phyloP scores from a whole-genome alignment of 805 yeast genomes.

The Saccharomycopsis sp. region DNA sequence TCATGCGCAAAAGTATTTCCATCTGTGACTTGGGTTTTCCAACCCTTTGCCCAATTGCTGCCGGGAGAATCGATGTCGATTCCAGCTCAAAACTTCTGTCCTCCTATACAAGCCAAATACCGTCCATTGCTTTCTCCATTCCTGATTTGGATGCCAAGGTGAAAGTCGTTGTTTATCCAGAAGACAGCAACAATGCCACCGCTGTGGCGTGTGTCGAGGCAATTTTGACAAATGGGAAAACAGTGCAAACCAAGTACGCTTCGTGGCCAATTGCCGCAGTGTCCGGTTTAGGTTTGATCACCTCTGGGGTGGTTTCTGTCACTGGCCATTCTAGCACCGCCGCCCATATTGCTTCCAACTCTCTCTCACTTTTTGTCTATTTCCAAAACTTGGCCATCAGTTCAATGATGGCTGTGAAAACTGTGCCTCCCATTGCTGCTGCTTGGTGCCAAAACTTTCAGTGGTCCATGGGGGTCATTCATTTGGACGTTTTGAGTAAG shows the following conservation, averaged over 20 bases:
- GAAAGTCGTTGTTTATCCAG: constrained; percentile 52
- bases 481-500: constrained; percentile 64
- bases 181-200: constrained; percentile 33
- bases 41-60: constrained; percentile 69
- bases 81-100: constrained; percentile 36
- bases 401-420: constrained; percentile 89
- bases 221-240: constrained; percentile 73
- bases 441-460: constrained; percentile 96
- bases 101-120: constrained; percentile 45
- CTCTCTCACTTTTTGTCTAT: constrained; percentile 84
- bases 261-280: constrained; percentile 95
- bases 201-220: constrained; percentile 92
- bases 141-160: constrained; percentile 95
- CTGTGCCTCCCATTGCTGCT: constrained; percentile 93
- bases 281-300: constrained; percentile 77
- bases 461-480: constrained; percentile 92
- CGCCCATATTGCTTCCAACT: constrained; percentile 94
- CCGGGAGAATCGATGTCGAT: constrained; percentile 76
- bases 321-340: constrained; percentile 89
- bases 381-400: constrained; percentile 90
- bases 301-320: constrained; percentile 80
- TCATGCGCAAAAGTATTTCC: constrained; percentile 44
- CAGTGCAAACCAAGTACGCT: constrained; percentile 87
- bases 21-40: constrained; percentile 55
- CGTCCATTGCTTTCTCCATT: constrained; percentile 76